Percentiles rank a stretch among this genome's conserved stretches.
Conservation (phyloP, 2,329 filamentous ascomycete genomes). For the Diaporthe velutina region DNA sequence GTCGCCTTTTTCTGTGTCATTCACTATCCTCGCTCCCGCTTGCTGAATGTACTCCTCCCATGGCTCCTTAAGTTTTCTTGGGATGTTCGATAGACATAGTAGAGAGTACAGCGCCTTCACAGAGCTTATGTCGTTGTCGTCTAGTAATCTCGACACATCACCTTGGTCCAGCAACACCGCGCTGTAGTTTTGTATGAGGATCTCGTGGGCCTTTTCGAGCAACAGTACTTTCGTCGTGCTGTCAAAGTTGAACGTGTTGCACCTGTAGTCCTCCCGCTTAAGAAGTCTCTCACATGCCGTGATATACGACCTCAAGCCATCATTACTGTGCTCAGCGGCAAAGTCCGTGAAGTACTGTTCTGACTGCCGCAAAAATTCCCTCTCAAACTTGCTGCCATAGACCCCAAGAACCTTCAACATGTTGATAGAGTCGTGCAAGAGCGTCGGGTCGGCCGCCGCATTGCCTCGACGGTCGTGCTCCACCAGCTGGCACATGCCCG, state of each 20-base stretch:
- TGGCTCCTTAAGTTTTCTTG: constrained; percentile 75
- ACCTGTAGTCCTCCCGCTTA: constrained; percentile 78
- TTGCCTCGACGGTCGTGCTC: constrained; percentile 75
- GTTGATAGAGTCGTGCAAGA: constrained; percentile 82
- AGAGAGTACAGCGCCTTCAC: constrained; percentile 84
- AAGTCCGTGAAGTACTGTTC: constrained; percentile 77
- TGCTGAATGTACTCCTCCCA: constrained; percentile 85
- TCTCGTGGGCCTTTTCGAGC: constrained; percentile 78
- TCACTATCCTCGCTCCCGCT: constrained; percentile 82
- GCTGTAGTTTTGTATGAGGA: constrained; percentile 78
- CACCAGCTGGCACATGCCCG: constrained; percentile 82
- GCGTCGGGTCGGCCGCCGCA: constrained; percentile 67
- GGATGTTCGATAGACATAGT: constrained; percentile 78
- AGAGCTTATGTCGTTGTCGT: constrained; percentile 76
- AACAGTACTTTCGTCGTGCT: constrained; percentile 84
- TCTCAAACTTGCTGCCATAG: constrained; percentile 85
- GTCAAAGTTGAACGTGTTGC: constrained; percentile 85
- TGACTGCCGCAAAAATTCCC: constrained; percentile 77
- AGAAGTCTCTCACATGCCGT: constrained; percentile 77
- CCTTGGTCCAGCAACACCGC: constrained; percentile 74
- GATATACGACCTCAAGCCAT: constrained; percentile 81
- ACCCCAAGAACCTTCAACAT: constrained; percentile 89
- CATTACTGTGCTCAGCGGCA: constrained; percentile 74
- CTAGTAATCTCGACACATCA: constrained; percentile 80
- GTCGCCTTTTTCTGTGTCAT: constrained; percentile 81